Evolutionary conservation across 495 filamentous ascomycete species (phyloP).

Genomic region (Evansstolkia leycettana): DNA sequence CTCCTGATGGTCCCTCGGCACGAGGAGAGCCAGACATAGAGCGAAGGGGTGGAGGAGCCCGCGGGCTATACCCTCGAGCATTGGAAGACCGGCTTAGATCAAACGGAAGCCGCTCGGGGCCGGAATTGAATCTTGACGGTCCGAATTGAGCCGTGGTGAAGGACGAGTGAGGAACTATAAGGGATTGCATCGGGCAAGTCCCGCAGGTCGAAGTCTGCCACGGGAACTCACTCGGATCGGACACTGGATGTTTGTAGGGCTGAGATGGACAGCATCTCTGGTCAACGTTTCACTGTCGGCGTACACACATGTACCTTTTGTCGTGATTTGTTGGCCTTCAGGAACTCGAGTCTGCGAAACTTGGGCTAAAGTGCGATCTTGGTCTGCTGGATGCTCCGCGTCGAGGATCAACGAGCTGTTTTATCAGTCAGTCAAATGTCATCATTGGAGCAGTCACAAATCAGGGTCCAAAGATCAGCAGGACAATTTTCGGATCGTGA

Average conservation of each 20-base stretch:
- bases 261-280: constrained; percentile 24
- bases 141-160: constrained; percentile 30
- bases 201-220: background rate
- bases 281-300: constrained; percentile 2
- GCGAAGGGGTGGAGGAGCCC: constrained; percentile 60
- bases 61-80: constrained; percentile 53
- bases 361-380: constrained; percentile 1
- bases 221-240: constrained; percentile 14
- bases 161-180: constrained; percentile 34
- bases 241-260: constrained; percentile 8
- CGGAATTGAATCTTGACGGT: constrained; percentile 30
- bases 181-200: constrained; percentile 32
- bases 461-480: constrained; percentile 31
- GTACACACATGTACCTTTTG: background rate
- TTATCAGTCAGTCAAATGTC: constrained; percentile 23
- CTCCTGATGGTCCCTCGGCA: constrained; percentile 47
- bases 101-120: constrained; percentile 56
- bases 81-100: constrained; percentile 57
- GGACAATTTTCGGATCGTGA: constrained; percentile 31
- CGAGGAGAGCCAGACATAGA: constrained; percentile 77
- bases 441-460: constrained; percentile 37
- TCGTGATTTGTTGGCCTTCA: background rate
- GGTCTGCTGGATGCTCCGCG: background rate
- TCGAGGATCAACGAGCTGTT: constrained; percentile 17
- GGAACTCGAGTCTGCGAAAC: background rate